phyloP scores from a whole-genome alignment of 257 asterid species.

The Gentiana macrophylla region DNA sequence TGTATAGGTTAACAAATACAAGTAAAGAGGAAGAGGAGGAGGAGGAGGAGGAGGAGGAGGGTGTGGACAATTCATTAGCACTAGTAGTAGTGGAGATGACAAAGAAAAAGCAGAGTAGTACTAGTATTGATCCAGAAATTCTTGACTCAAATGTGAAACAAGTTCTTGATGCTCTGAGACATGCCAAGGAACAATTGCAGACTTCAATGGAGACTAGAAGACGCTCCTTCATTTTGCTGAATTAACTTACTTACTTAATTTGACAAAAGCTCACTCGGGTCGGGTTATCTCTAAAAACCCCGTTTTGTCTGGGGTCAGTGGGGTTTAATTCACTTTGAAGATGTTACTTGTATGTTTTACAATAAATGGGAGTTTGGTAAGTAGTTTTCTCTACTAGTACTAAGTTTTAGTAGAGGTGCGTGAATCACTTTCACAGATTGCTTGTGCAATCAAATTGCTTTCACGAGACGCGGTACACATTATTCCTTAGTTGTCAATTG shows the following conservation, averaged over 20 bases:
- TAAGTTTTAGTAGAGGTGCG: no score
- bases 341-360: no score
- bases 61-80: slow-evolving; percentile 40
- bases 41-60: slow-evolving; percentile 16
- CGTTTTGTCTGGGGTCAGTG: no score
- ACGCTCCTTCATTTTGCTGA: slow-evolving; percentile 37
- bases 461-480: no score
- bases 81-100: slow-evolving; percentile 29
- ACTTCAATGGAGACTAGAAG: slow-evolving; percentile 46
- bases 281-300: no score
- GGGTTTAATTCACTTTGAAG: no score
- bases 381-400: no score
- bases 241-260: not conserved
- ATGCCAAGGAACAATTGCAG: slow-evolving; percentile 54
- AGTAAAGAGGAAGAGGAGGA: slow-evolving; percentile 15
- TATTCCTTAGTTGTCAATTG: no score
- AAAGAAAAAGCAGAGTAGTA: not conserved
- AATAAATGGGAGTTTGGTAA: no score
- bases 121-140: slow-evolving; percentile 35
- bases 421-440: no score
- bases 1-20: not conserved
- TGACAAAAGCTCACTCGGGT: no score
- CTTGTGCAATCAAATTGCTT: no score
- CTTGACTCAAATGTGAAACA: slow-evolving; percentile 62
- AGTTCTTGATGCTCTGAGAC: slow-evolving; percentile 43